phyloP scores from a whole-genome alignment of 2,329 filamentous ascomycete species.

The Scedosporium apiospermum region DNA sequence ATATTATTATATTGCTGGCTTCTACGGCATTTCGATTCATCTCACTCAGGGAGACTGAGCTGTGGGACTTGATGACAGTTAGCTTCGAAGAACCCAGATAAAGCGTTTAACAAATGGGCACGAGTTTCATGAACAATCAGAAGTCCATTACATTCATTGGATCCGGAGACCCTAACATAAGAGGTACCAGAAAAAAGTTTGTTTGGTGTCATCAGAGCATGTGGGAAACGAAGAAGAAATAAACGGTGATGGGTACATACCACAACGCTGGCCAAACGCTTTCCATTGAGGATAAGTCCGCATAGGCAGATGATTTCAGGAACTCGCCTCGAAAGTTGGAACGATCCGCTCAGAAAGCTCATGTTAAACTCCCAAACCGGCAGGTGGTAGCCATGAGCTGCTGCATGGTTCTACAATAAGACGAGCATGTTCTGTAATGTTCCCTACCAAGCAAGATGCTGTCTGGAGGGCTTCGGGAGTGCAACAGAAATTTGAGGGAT shows the following conservation, averaged over 20 bases:
- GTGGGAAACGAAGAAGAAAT: conserved; percentile 4
- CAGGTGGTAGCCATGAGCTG: no score
- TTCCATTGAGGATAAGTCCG: no score
- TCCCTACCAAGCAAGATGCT: no score
- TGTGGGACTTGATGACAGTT: neutral
- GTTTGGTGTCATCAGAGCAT: conserved; percentile 63
- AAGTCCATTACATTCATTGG: conserved; percentile 83
- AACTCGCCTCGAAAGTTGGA: no score
- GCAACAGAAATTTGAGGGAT: no score
- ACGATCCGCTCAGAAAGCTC: no score
- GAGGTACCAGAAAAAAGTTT: conserved; percentile 89
- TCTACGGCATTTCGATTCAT: neutral
- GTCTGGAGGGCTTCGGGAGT: no score
- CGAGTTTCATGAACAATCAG: conserved; percentile 41
- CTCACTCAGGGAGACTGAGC: neutral
- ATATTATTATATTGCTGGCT: neutral
- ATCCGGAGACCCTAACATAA: conserved; percentile 69
- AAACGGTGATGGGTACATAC: neutral
- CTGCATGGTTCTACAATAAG: no score
- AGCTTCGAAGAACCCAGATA: neutral
- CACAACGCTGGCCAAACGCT: no score
- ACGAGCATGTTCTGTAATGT: no score
- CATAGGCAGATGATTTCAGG: no score
- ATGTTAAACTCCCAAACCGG: no score
- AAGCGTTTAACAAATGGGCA: neutral